Base-by-base conservation (phyloP, 2,329 filamentous ascomycete genomes). In the Paecilomyces formosus region DNA sequence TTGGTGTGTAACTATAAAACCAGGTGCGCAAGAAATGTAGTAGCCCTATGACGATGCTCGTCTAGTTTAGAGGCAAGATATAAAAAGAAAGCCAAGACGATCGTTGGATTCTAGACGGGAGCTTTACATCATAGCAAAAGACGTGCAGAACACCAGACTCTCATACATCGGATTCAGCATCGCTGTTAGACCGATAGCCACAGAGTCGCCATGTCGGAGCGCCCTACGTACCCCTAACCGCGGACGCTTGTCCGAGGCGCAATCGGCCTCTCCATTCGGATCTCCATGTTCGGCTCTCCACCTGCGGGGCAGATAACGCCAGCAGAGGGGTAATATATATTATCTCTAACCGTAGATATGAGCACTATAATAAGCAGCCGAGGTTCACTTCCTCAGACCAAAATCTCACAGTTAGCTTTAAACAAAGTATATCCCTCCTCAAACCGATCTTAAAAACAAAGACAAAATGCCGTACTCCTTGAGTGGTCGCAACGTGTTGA, bases 381-480 rank as follows among this genome's bases (percentile, higher is more conserved):
- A 18, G n/a, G 39, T 45, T 18, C 18, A 45, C 4, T 45, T 45
- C 15, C 15, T 45, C 15, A 21, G 9, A 21, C 39, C 8, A 12
- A 45, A 9, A 18, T 21, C 5, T 18, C n/a, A n/a, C 24, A 45
- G n/a, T 21, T 7, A 9, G 39, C 3, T 18, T 21, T 18, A n/a
- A n/a, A 39, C 24, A n/a, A 45, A 21, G 15, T 45, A 21, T 45
- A 45, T 21, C 18, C n/a, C 15, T 18, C 9, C n/a, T 26, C 24
- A 26, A 3, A 21, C 7, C 39, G 5, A 18, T 21, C 5, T 12
- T 31, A 11, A 11, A 12, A 31, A 31, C 30, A 11, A 45, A 21
- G 28, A 3, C 45, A 73, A 52, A 13, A 88, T 88, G 85, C 82
- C 83, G 1, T 88, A 88, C 73, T 74, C 78, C n/a, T 77, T 88